phyloP scores from a whole-genome alignment of 345 rosid species.

The Garcia nutans region DNA sequence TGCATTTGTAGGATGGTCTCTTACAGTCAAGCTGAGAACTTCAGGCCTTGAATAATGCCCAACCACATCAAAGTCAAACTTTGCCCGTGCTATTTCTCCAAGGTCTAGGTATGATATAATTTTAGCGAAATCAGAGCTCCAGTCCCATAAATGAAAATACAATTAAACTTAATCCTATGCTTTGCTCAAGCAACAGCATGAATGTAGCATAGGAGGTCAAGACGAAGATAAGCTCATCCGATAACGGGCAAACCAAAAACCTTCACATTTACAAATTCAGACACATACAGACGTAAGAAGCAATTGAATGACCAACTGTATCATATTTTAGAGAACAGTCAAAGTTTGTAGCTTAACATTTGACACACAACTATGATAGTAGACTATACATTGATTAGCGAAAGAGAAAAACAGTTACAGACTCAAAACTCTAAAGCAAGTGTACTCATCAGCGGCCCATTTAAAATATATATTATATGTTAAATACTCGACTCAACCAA shows the following conservation, averaged over 20 bases:
- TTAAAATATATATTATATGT: no score
- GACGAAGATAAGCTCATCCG: no score
- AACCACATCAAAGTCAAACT: conserved; percentile 90
- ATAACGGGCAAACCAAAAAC: background rate
- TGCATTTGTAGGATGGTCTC: conserved; percentile 66
- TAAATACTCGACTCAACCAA: no score
- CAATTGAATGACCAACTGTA: background rate
- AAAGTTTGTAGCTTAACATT: background rate
- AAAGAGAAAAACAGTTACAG: no score
- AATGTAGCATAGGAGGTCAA: background rate
- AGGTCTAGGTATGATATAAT: conserved; percentile 50
- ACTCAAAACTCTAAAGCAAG: no score
- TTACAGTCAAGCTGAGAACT: conserved; percentile 80
- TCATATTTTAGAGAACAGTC: background rate
- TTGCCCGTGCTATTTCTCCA: conserved; percentile 85
- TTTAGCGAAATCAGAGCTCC: conserved; percentile 9
- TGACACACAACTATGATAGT: background rate
- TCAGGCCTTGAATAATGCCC: conserved; percentile 95
- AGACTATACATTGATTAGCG: background rate
- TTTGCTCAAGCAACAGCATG: background rate
- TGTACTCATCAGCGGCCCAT: no score
- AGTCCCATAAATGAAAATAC: background rate
- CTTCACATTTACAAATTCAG: background rate
- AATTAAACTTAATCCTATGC: background rate
- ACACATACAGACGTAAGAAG: background rate